Percentiles rank a stretch among this genome's conserved stretches.
These are phyloP conservation scores for Spiraea crenata DNA, from an alignment of 331 rosid genomes.

Conservation along the genomic window DNA sequence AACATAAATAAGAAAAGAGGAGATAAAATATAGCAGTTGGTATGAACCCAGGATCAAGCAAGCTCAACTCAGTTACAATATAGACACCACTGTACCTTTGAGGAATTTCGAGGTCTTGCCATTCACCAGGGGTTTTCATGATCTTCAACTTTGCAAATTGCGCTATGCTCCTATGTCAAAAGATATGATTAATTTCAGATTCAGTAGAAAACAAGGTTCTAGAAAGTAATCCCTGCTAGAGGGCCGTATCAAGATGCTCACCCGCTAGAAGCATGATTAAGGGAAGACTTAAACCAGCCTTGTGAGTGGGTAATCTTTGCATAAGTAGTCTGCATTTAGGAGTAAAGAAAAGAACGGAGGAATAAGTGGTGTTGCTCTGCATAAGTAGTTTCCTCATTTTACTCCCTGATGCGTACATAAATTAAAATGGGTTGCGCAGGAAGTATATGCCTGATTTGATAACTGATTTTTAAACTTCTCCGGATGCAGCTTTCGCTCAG, in stretches of 20 bases:
- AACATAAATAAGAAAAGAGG: not conserved
- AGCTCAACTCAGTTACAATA: conserved; percentile 10
- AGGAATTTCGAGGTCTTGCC: conserved; percentile 74
- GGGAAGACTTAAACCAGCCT: conserved; percentile 86
- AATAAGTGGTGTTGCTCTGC: conserved; percentile 15
- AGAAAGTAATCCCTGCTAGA: not conserved
- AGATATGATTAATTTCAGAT: conserved; percentile 19
- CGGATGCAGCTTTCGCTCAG: conserved; percentile 88
- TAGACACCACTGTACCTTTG: conserved; percentile 41
- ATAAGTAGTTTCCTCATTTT: not conserved
- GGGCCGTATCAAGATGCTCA: conserved; percentile 27
- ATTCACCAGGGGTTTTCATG: conserved; percentile 53
- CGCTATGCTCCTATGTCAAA: conserved; percentile 62
- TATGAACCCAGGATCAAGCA: not conserved
- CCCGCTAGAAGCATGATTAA: conserved; percentile 59
- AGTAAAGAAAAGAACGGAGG: conserved; percentile 15
- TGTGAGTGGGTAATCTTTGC: conserved; percentile 78
- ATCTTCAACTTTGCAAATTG: conserved; percentile 73
- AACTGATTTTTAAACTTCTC: conserved; percentile 89
- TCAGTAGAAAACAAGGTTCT: conserved; percentile 3
- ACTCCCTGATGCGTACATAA: not conserved
- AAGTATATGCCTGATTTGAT: conserved; percentile 70
- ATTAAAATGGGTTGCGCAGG: conserved; percentile 3
- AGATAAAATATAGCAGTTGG: not conserved
- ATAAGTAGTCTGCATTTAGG: conserved; percentile 62